Percentiles rank a stretch among this genome's conserved stretches.
Conservation (phyloP, 345 rosid species). For the Dimocarpus longan region DNA sequence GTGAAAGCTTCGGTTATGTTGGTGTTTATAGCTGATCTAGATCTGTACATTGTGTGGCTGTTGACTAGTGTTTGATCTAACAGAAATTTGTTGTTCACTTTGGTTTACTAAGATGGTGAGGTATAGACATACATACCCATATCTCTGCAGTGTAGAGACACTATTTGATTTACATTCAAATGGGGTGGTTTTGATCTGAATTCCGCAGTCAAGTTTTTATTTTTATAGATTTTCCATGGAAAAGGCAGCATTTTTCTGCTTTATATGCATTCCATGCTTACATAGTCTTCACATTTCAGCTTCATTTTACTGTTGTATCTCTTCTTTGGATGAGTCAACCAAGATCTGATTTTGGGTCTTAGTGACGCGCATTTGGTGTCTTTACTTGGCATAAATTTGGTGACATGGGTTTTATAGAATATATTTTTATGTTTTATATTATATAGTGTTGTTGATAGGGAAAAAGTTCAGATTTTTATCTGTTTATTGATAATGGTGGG, state of each 20-base stretch:
- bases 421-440: background rate
- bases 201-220: constrained; percentile 18
- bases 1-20: background rate
- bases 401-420: constrained; percentile 4
- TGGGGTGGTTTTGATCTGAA: constrained; percentile 23
- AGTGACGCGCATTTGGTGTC: background rate
- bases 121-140: background rate
- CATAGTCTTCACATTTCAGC: constrained; percentile 2
- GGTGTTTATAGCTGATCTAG: constrained; percentile 30
- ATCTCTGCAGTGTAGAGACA: background rate
- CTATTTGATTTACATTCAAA: background rate
- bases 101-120: constrained; percentile 2
- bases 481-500: constrained; percentile 1
- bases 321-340: constrained; percentile 10
- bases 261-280: constrained; percentile 19
- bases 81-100: constrained; percentile 11
- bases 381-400: background rate
- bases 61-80: background rate
- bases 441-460: background rate
- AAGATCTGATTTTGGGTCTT: constrained; percentile 34
- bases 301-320: background rate
- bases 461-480: background rate
- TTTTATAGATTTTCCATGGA: constrained; percentile 17
- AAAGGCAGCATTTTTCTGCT: background rate
- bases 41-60: constrained; percentile 41